Base-by-base conservation (phyloP, 345 rosid genomes). In the Populus deltoides region DNA sequence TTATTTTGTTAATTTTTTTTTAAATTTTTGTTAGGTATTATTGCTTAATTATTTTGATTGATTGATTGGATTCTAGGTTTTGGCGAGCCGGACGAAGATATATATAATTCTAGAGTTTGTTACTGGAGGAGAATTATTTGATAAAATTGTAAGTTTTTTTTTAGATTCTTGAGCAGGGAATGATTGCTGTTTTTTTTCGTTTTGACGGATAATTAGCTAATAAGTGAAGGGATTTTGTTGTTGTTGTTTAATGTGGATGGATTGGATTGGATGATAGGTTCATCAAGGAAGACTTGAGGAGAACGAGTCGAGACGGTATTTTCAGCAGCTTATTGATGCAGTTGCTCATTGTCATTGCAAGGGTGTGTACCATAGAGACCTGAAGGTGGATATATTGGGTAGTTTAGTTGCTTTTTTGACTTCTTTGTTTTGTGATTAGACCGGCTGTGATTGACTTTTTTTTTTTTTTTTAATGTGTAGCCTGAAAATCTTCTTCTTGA, bases 241-340 rank as follows among this genome's bases (percentile, higher is more conserved):
- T 57, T 20, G 3, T 20, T 53, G 24, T 22, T 20, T 57, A 11
- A 57, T 57, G 12, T n/a, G 63, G 63, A 57, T n/a, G 63, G 25
- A 22, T 2, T 22, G 62, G 20, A 53, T 7, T 22, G 27, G 24
- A 8, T n/a, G 24, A 22, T 24, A 95, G 99, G 94, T 86, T 81
- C 90, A 89, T 74, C 89, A 82, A 7, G 90, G 92, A 72, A 89
- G 91, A 76, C 93, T 95, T 78, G 70, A 82, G 71, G 98, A 92
- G 86, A 83, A 82, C 73, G 96, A 95, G 73, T 75, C 90, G 68
- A 90, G 99, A 79, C 83, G 81, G 75, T 90, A 90, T 85, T 95
- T 95, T 87, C 99, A 95, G 77, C 99, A 95, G 87, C 97, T 95
- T 81, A 81, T 93, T 77, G 97, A 95, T 83, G 96, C 97, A 36